Evolutionary conservation across 31 red algal species (phyloP).

Genomic region (Endocladia muricata): DNA sequence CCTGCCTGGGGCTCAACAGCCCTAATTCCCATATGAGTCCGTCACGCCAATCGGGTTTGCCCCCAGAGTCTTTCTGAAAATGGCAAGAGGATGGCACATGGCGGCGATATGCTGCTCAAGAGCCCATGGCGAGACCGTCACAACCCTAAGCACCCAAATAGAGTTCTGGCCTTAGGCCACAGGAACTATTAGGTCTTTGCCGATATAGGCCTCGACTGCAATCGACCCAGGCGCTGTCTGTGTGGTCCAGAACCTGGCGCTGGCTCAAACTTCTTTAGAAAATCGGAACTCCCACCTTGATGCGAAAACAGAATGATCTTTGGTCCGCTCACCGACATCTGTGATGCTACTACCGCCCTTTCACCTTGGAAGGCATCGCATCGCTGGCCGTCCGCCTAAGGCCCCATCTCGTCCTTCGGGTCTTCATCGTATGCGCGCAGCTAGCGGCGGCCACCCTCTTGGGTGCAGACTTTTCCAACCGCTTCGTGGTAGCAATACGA

Average conservation of each 20-base stretch:
- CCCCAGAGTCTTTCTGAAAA: background rate
- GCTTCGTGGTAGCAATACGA: slow-evolving; percentile 14
- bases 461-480: slow-evolving; percentile 20
- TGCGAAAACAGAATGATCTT: background rate
- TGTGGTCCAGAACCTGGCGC: slow-evolving; percentile 20
- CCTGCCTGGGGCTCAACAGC: background rate
- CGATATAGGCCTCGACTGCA: slow-evolving; percentile 6
- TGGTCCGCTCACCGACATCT: slow-evolving; percentile 14
- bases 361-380: background rate
- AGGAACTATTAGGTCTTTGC: slow-evolving; percentile 35
- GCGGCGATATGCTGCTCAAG: background rate
- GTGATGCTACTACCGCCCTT: slow-evolving; percentile 6
- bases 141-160: background rate
- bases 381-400: background rate
- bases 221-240: background rate
- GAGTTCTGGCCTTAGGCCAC: slow-evolving; percentile 11
- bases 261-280: slow-evolving; percentile 14
- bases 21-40: background rate
- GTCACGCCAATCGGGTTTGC: background rate
- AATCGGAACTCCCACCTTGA: background rate
- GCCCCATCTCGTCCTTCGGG: background rate
- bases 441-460: slow-evolving; percentile 14
- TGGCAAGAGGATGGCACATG: too few relatives aligned
- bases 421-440: slow-evolving; percentile 20
- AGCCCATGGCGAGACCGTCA: background rate